Base-by-base conservation (phyloP, 1,284 basidiomycete species). In the Filobasidium uniguttulatum region DNA sequence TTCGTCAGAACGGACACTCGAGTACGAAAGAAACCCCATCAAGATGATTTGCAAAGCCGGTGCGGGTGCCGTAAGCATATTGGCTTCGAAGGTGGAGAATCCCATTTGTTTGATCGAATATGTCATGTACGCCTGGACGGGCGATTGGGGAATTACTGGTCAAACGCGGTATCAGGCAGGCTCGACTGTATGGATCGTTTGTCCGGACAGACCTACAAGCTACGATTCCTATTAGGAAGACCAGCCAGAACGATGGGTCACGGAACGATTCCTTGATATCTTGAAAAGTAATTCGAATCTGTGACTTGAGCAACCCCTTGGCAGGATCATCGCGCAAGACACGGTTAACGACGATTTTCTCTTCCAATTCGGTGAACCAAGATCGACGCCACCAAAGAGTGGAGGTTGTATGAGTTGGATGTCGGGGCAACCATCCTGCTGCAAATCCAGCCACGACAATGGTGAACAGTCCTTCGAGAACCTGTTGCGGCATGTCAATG, bases 61-160 rank as follows among this genome's bases (percentile, higher is more conserved):
- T 20, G 53, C 49, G 0, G 68, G 67, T 26, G 29, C 40, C 14
- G 40, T 43, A 33, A 71, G 61, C 12, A 70, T 56, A 55, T 71
- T 70, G 28, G 67, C 64, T 33, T 63, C 58, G 56, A 71, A 61
- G 1, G 63, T 65, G n/a, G 53, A 59, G 60, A 64, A 71, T 1
- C 66, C 67, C 25, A 55, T 31, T 17, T 44, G 35, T 41, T 51
- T 54, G 22, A 54, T 17, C 35, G 33, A 40, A 15, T 48, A 41
- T 3, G 60, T 61, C 46, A 62, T 59, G 55, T 64, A 63, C 7
- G 60, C 58, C 20, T 53, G 48, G 26, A 66, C 58, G 7, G 64
- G 25, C 70, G 60, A 50, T 71, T 71, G 62, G 71, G 64, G 68
- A 72, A 48, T n/a, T n/a, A n/a, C n/a, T n/a, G n/a, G n/a, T n/a